Percentiles rank a stretch among this genome's conserved stretches.
Conservation (phyloP, 2,329 filamentous ascomycete genomes). For the Xylariales sp. region DNA sequence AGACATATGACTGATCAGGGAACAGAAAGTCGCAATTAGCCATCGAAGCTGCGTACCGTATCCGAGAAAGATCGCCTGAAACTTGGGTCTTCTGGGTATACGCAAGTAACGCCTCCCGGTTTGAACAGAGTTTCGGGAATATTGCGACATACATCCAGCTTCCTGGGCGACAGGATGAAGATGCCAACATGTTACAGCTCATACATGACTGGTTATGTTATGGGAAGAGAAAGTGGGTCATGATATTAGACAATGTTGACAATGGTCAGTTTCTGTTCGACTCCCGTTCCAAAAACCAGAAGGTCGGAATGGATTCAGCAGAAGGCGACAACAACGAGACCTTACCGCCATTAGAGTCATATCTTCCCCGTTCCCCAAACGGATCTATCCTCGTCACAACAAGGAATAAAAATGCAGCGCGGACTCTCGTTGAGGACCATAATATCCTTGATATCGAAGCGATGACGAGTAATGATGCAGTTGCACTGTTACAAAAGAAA, state of each 20-base stretch:
- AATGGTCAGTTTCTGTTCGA: slow-evolving; percentile 22
- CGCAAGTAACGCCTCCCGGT: slow-evolving; percentile 19
- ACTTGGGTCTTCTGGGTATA: too few species aligned
- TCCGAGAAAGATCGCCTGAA: not conserved
- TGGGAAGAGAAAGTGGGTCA: slow-evolving; percentile 25
- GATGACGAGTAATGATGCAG: slow-evolving; percentile 20
- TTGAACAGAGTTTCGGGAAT: slow-evolving; percentile 24
- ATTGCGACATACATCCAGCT: slow-evolving; percentile 27
- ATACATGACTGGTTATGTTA: slow-evolving; percentile 27
- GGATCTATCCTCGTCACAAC: slow-evolving; percentile 26
- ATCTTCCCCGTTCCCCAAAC: slow-evolving; percentile 20
- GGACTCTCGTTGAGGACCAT: slow-evolving; percentile 15
- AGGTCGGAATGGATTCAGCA: slow-evolving; percentile 16
- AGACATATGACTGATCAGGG: not conserved
- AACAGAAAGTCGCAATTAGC: slow-evolving; percentile 13
- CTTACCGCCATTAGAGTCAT: slow-evolving; percentile 13
- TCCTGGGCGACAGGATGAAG: slow-evolving; percentile 15
- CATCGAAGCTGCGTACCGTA: slow-evolving; percentile 9
- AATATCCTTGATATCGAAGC: slow-evolving; percentile 21
- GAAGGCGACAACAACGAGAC: slow-evolving; percentile 1
- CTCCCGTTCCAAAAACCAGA: slow-evolving; percentile 12
- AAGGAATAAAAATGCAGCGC: slow-evolving; percentile 4
- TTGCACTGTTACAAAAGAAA: slow-evolving; percentile 25
- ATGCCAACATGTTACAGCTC: too few species aligned
- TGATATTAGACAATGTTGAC: slow-evolving; percentile 33